phyloP scores from a whole-genome alignment of 495 filamentous ascomycete species.

The Wilcoxina mikolae region DNA sequence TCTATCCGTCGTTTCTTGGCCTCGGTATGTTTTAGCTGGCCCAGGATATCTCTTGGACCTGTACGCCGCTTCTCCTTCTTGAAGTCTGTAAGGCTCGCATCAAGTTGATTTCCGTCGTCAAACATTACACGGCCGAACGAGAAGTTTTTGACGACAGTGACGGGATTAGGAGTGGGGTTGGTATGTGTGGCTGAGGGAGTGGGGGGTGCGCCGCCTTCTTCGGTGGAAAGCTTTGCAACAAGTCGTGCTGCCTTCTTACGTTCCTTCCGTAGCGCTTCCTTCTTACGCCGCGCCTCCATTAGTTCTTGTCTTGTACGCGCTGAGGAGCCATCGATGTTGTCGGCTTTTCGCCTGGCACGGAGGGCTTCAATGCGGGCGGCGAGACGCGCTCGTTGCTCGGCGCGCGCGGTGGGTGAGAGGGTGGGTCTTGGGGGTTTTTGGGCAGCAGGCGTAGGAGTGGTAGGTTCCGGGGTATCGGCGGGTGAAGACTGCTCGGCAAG shows the following conservation, averaged over 20 bases:
- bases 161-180: constrained; percentile 42
- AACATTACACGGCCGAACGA: constrained; percentile 79
- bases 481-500: constrained; percentile 29
- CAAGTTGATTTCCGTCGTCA: constrained; percentile 62
- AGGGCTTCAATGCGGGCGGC: constrained; percentile 67
- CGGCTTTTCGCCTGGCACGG: constrained; percentile 66
- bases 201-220: constrained; percentile 49
- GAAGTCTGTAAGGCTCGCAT: constrained; percentile 48
- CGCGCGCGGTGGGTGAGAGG: constrained; percentile 42
- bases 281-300: constrained; percentile 72
- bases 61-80: constrained; percentile 44
- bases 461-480: constrained; percentile 24
- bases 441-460: constrained; percentile 32
- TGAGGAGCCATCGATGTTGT: constrained; percentile 60
- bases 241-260: constrained; percentile 55
- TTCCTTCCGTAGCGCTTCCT: constrained; percentile 67
- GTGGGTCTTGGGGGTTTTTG: constrained; percentile 60
- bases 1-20: constrained; percentile 55
- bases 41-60: constrained; percentile 66
- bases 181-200: constrained; percentile 24
- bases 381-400: constrained; percentile 54
- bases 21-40: constrained; percentile 54
- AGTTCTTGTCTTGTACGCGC: constrained; percentile 67
- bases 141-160: constrained; percentile 44
- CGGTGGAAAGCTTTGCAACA: constrained; percentile 43